Conservation (phyloP, 2,329 filamentous ascomycete species). For the Gyromitra esculenta region DNA sequence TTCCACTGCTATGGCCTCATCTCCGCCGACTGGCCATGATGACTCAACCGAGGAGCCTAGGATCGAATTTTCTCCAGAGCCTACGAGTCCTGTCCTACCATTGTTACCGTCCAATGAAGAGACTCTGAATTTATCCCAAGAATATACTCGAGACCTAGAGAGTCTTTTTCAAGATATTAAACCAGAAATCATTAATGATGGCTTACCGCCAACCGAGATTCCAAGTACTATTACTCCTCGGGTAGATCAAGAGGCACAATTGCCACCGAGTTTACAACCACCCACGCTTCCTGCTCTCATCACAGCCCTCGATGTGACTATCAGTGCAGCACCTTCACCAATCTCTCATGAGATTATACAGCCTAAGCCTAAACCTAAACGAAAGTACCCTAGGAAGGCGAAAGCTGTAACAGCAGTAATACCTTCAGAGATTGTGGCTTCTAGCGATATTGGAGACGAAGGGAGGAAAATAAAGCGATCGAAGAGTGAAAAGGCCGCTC, state of each 20-base stretch:
- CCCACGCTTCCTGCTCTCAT: constrained; percentile 14
- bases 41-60: constrained; percentile 64
- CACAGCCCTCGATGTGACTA: constrained; percentile 40
- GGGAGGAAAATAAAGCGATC: constrained; percentile 45
- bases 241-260: constrained; percentile 24
- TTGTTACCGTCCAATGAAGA: constrained; percentile 64
- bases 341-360: constrained; percentile 52
- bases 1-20: constrained; percentile 85
- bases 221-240: constrained; percentile 5
- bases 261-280: constrained; percentile 7
- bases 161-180: constrained; percentile 45
- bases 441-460: constrained; percentile 53
- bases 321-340: constrained; percentile 49
- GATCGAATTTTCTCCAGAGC: constrained; percentile 69
- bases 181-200: constrained; percentile 23
- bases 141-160: constrained; percentile 41
- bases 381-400: constrained; percentile 52
- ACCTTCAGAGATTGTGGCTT: constrained; percentile 46
- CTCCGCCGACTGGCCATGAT: constrained; percentile 78
- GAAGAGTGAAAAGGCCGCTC: constrained; percentile 56
- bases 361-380: constrained; percentile 60
- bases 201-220: constrained; percentile 18
- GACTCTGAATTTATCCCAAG: constrained; percentile 20
- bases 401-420: constrained; percentile 16
- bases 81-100: constrained; percentile 81